Evolutionary conservation across 208 protist genomes (phyloP).

Genomic region (Leishmania tropica): DNA sequence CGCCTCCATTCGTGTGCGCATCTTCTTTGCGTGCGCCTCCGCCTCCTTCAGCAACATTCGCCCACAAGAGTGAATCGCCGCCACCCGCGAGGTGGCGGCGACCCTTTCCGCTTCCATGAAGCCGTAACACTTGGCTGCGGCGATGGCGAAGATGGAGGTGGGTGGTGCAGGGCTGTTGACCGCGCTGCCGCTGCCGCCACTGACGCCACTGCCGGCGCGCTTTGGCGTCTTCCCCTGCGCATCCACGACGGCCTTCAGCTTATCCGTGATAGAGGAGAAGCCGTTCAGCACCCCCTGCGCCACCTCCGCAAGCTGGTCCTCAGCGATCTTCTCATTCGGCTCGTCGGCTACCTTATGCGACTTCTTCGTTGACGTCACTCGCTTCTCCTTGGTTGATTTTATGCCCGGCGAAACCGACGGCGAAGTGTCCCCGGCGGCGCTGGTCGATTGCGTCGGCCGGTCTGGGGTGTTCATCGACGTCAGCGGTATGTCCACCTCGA

Average conservation of each 20-base stretch:
- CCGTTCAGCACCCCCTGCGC: constrained; percentile 41
- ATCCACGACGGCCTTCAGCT: constrained; percentile 37
- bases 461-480: constrained; percentile 15
- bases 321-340: constrained; percentile 39
- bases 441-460: constrained; percentile 14
- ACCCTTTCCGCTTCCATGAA: constrained; percentile 35
- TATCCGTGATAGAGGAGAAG: constrained; percentile 44
- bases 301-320: constrained; percentile 61
- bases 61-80: constrained; percentile 16
- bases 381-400: constrained; percentile 54
- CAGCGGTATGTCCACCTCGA: constrained; percentile 52
- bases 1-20: constrained; percentile 32
- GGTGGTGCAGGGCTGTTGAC: constrained; percentile 3
- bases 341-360: constrained; percentile 48
- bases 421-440: constrained; percentile 9
- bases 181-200: neutral
- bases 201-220: constrained; percentile 32
- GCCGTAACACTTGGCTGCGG: constrained; percentile 31
- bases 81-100: constrained; percentile 13
- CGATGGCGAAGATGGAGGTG: constrained; percentile 13
- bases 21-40: constrained; percentile 29
- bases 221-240: constrained; percentile 39
- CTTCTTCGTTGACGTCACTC: constrained; percentile 40
- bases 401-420: neutral
- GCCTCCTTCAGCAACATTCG: constrained; percentile 30